These are phyloP conservation scores for Rhodotorula sp. DNA, from an alignment of 1,284 basidiomycete genomes.

Conservation along the genomic window DNA sequence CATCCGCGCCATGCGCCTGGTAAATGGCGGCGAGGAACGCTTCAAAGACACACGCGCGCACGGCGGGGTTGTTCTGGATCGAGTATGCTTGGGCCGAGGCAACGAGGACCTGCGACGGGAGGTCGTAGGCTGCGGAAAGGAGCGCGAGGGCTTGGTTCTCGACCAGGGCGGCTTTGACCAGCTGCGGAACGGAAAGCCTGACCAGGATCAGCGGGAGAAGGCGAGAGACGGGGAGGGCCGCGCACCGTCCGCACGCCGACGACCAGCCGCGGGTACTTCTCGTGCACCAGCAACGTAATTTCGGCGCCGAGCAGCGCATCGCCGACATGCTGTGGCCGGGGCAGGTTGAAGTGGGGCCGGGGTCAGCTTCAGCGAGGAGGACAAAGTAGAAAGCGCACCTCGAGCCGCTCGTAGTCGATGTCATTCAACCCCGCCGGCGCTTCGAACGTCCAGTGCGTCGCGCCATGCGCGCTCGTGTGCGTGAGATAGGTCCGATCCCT, in stretches of 20 bases:
- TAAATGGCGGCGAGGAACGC: slow-evolving; percentile 16
- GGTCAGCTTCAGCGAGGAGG: too few relatives aligned
- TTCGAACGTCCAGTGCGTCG: slow-evolving; percentile 11
- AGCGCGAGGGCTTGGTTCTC: slow-evolving; percentile 21
- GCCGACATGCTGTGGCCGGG: slow-evolving; percentile 19
- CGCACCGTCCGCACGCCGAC: slow-evolving; percentile 5
- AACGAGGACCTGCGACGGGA: slow-evolving; percentile 8
- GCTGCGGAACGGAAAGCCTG: not conserved
- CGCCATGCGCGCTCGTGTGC: not conserved
- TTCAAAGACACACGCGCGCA: slow-evolving; percentile 30
- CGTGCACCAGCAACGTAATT: slow-evolving; percentile 7
- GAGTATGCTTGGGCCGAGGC: not conserved
- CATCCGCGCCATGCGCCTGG: slow-evolving; percentile 10
- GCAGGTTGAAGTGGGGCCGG: not conserved
- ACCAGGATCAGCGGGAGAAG: not conserved
- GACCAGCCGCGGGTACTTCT: slow-evolving; percentile 10
- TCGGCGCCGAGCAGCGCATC: slow-evolving; percentile 21
- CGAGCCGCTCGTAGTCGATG: slow-evolving; percentile 20
- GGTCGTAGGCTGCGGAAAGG: not conserved
- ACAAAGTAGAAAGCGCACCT: not conserved
- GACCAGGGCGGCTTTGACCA: slow-evolving; percentile 19
- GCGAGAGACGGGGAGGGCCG: too few relatives aligned
- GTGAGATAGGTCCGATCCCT: not conserved
- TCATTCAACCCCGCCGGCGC: not conserved
- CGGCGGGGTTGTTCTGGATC: slow-evolving; percentile 1